These are phyloP conservation scores for Exophiala oligosperma DNA, from an alignment of 2,329 filamentous ascomycete species.

Conservation along the genomic window DNA sequence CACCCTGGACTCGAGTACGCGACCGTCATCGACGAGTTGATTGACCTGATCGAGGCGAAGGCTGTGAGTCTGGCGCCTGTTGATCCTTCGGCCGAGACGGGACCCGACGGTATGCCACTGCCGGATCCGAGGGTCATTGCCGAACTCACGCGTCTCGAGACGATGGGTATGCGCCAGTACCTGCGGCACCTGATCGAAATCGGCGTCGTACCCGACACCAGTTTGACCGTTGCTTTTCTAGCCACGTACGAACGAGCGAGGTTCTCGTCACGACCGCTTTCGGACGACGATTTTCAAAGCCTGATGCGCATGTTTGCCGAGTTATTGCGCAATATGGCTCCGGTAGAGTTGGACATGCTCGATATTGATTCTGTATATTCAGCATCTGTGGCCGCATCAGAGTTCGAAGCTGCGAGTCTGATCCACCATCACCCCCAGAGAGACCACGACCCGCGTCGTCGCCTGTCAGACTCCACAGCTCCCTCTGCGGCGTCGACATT, in stretches of 20 bases:
- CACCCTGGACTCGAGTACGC: slow-evolving; percentile 80
- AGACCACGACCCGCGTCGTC: background rate
- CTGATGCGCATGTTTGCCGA: slow-evolving; percentile 85
- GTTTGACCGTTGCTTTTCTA: slow-evolving; percentile 63
- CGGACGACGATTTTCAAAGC: slow-evolving; percentile 68
- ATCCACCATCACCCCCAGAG: background rate
- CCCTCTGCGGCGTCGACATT: slow-evolving; percentile 17
- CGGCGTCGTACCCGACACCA: slow-evolving; percentile 58
- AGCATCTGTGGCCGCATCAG: slow-evolving; percentile 15
- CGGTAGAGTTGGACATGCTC: slow-evolving; percentile 58
- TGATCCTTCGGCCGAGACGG: slow-evolving; percentile 47
- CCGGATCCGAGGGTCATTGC: slow-evolving; percentile 58
- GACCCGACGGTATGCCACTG: slow-evolving; percentile 34
- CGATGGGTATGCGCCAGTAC: slow-evolving; percentile 79
- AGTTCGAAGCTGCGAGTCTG: slow-evolving; percentile 16
- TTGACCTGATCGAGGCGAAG: slow-evolving; percentile 87
- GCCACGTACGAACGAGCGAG: slow-evolving; percentile 78
- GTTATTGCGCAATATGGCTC: slow-evolving; percentile 73
- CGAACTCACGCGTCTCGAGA: slow-evolving; percentile 67
- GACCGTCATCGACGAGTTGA: slow-evolving; percentile 78
- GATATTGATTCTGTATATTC: slow-evolving; percentile 22
- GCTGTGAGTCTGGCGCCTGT: slow-evolving; percentile 80
- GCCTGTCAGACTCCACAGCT: slow-evolving; percentile 2
- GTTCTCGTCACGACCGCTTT: slow-evolving; percentile 71
- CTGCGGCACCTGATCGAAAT: slow-evolving; percentile 68